Conservation (phyloP, 371 early-diverging fungal species). For the Syncephalastrum monosporum region DNA sequence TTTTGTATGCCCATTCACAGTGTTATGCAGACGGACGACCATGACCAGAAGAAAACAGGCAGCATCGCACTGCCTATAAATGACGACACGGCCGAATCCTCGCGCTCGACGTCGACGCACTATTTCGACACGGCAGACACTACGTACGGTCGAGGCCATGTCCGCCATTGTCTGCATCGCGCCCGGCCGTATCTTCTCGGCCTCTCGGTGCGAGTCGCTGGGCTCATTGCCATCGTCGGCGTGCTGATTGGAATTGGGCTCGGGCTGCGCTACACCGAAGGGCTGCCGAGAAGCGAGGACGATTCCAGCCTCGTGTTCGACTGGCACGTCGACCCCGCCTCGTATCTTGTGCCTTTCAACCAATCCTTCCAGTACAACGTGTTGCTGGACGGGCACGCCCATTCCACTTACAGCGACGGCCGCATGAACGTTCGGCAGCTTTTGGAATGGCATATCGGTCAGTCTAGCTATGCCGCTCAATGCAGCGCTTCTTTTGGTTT, state of each 20-base stretch:
- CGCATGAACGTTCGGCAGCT: constrained; percentile 61
- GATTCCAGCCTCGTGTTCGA: constrained; percentile 44
- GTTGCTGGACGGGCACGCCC: constrained; percentile 70
- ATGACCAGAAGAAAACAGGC: too few species aligned
- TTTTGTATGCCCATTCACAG: too few species aligned
- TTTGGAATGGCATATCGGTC: constrained; percentile 66
- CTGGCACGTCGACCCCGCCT: constrained; percentile 59
- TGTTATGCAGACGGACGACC: too few species aligned
- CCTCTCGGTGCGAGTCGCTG: constrained; percentile 19
- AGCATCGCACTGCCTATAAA: too few species aligned
- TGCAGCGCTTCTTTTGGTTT: too few species aligned
- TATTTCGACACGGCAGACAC: too few species aligned
- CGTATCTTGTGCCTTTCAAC: constrained; percentile 59
- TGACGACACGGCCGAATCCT: too few species aligned
- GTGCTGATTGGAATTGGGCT: constrained; percentile 41
- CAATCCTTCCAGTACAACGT: constrained; percentile 60
- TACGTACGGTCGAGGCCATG: too few species aligned
- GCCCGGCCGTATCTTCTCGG: constrained; percentile 21
- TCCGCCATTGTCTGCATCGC: too few species aligned
- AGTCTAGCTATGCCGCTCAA: not conserved
- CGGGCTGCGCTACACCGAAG: constrained; percentile 40
- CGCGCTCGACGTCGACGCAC: too few species aligned
- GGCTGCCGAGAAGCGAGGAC: constrained; percentile 30
- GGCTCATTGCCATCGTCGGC: constrained; percentile 27
- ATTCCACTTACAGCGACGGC: constrained; percentile 71